These are phyloP conservation scores for Peronospora tabacina DNA, from an alignment of 352 stramenopile genomes.

Conservation along the genomic window DNA sequence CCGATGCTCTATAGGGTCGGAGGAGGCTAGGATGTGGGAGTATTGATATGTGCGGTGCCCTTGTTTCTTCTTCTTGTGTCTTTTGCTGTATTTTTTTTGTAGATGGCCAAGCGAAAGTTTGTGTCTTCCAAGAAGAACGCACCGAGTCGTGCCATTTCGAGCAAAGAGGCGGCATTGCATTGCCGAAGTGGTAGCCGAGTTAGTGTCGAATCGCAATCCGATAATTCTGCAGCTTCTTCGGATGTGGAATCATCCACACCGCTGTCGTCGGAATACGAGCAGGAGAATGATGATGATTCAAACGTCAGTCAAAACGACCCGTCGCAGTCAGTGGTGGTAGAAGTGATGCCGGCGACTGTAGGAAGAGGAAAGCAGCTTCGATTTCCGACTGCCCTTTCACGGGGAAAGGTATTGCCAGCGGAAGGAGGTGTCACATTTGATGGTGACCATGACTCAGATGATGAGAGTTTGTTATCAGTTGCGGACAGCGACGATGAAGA, in stretches of 20 bases:
- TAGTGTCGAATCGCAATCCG: slow-evolving; percentile 21
- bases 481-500: slow-evolving; percentile 56
- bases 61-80: not conserved
- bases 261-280: slow-evolving; percentile 32
- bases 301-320: slow-evolving; percentile 16
- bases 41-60: not conserved
- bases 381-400: slow-evolving; percentile 59
- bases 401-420: slow-evolving; percentile 53
- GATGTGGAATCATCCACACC: slow-evolving; percentile 32
- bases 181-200: slow-evolving; percentile 26
- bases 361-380: slow-evolving; percentile 73
- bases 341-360: slow-evolving; percentile 65
- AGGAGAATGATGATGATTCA: slow-evolving; percentile 23
- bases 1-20: not conserved
- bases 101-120: slow-evolving; percentile 80
- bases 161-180: slow-evolving; percentile 74
- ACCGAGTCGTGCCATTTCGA: slow-evolving; percentile 69
- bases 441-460: slow-evolving; percentile 46
- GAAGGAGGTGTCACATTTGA: slow-evolving; percentile 34
- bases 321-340: slow-evolving; percentile 33
- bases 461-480: slow-evolving; percentile 69
- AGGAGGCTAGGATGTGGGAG: not conserved
- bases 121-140: slow-evolving; percentile 86
- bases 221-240: slow-evolving; percentile 31
- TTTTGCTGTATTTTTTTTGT: slow-evolving; percentile 5